Evolutionary conservation across 495 filamentous ascomycete genomes (phyloP).

Genomic region (Annulohypoxylon maeteangense): DNA sequence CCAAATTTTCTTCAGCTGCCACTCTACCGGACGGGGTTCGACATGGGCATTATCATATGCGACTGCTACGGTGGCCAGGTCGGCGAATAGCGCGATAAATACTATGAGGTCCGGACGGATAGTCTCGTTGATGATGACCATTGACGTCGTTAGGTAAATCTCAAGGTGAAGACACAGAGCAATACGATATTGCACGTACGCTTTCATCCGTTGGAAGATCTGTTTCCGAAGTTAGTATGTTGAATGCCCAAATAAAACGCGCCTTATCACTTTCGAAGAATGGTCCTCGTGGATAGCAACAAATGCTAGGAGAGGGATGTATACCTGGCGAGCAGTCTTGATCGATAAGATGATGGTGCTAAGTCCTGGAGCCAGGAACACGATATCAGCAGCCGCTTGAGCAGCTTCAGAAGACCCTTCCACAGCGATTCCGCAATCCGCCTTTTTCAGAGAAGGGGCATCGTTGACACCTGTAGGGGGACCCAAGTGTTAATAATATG

Average conservation of each 20-base stretch:
- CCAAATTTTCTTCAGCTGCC: conserved; percentile 93
- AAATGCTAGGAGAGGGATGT: background rate
- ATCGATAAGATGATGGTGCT: conserved; percentile 91
- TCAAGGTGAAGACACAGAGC: conserved; percentile 93
- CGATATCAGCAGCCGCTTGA: conserved; percentile 90
- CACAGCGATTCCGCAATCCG: conserved; percentile 91
- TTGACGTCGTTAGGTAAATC: conserved; percentile 90
- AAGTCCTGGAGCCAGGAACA: conserved; percentile 89
- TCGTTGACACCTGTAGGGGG: conserved; percentile 81
- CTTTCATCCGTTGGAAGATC: conserved; percentile 97
- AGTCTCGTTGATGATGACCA: conserved; percentile 81
- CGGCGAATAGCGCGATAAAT: conserved; percentile 92
- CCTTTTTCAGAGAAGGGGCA: conserved; percentile 94
- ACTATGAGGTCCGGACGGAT: conserved; percentile 87
- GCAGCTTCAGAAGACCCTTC: conserved; percentile 93
- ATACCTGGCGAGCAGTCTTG: conserved; percentile 82
- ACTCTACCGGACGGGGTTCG: conserved; percentile 86
- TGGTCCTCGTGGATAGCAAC: background rate
- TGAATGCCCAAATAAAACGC: too few species aligned
- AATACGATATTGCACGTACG: conserved; percentile 95
- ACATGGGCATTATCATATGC: conserved; percentile 93
- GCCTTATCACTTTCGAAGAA: background rate
- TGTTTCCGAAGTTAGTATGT: conserved; percentile 57
- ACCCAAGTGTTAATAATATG: background rate
- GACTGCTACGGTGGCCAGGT: conserved; percentile 89